phyloP scores from a whole-genome alignment of 2,329 filamentous ascomycete genomes.

The Talaromyces atroroseus region DNA sequence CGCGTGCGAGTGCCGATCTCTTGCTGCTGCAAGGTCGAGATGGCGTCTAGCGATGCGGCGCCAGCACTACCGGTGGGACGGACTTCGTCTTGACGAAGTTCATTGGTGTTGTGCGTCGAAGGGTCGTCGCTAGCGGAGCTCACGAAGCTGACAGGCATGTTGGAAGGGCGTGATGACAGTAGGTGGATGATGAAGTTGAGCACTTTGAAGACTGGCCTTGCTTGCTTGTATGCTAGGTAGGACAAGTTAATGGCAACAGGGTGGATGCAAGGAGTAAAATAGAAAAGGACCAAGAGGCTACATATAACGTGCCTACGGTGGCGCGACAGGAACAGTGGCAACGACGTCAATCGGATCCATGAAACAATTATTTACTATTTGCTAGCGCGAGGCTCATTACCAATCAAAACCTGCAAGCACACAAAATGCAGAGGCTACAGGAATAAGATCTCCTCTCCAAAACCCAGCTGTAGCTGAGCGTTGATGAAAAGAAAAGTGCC shows the following conservation, averaged over 20 bases:
- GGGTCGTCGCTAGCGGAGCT: constrained; percentile 1
- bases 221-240: too few relatives aligned
- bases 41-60: constrained; percentile 15
- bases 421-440: too few relatives aligned
- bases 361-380: too few relatives aligned
- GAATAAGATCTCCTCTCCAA: constrained; percentile 31
- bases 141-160: constrained; percentile 9
- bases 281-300: not conserved
- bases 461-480: constrained; percentile 28
- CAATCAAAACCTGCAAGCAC: too few relatives aligned
- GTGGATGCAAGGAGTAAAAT: too few relatives aligned
- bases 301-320: not conserved
- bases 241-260: not conserved
- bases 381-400: too few relatives aligned
- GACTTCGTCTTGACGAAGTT: constrained; percentile 2
- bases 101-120: constrained; percentile 10
- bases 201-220: not conserved
- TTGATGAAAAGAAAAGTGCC: constrained; percentile 39
- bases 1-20: constrained; percentile 14
- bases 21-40: constrained; percentile 12
- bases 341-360: constrained; percentile 7
- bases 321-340: not conserved
- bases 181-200: constrained; percentile 5
- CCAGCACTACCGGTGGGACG: constrained; percentile 17
- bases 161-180: not conserved